Percentiles rank a stretch among this genome's conserved stretches.
phyloP scores from a whole-genome alignment of 176 grass and related monocot genomes.

The Triticum urartu region DNA sequence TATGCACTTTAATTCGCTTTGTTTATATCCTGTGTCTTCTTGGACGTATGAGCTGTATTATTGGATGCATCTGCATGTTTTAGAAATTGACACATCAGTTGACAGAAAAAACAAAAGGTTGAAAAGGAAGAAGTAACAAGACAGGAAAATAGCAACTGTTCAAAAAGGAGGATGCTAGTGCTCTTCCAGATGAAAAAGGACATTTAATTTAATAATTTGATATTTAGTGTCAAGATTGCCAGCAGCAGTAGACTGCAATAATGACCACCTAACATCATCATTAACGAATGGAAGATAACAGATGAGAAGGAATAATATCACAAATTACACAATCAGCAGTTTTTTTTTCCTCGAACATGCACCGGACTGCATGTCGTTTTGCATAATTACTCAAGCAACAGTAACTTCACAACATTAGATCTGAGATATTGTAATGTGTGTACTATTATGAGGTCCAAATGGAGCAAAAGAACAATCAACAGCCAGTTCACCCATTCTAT shows the following conservation, averaged over 20 bases:
- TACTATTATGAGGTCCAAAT: constrained; percentile 19
- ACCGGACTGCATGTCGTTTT: background rate
- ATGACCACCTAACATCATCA: constrained; percentile 37
- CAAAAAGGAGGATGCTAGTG: constrained; percentile 15
- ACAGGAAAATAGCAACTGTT: constrained; percentile 27
- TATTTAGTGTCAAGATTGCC: constrained; percentile 17
- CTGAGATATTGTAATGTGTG: background rate
- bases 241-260: constrained; percentile 33
- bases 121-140: constrained; percentile 19
- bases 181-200: constrained; percentile 40
- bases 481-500: constrained; percentile 20
- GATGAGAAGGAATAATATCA: constrained; percentile 8
- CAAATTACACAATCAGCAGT: constrained; percentile 7
- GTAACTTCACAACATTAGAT: constrained; percentile 1
- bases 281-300: constrained; percentile 36
- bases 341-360: background rate
- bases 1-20: constrained; percentile 39
- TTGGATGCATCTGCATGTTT: constrained; percentile 46
- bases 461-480: constrained; percentile 9
- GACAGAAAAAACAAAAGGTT: constrained; percentile 35
- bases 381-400: constrained; percentile 1
- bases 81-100: constrained; percentile 28
- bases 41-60: constrained; percentile 31
- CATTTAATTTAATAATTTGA: constrained; percentile 30
- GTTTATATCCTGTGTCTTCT: constrained; percentile 30